Evolutionary conservation across 2,329 filamentous ascomycete genomes (phyloP).

Genomic region (Cryphonectria radicalis): DNA sequence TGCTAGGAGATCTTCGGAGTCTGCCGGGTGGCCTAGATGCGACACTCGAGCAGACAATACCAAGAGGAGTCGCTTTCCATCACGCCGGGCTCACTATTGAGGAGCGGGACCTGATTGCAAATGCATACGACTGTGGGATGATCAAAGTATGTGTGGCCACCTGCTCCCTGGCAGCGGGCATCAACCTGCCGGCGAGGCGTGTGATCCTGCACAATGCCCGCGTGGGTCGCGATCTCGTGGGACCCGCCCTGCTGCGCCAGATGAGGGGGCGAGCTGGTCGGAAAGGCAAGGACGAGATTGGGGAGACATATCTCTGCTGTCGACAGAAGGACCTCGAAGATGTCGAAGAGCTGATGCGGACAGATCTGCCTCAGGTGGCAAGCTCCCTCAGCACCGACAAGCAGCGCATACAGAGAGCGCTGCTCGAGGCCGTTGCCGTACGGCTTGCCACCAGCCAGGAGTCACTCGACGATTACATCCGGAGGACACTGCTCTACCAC

Average conservation of each 20-base stretch:
- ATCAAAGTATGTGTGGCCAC: slow-evolving; percentile 76
- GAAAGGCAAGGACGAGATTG: slow-evolving; percentile 77
- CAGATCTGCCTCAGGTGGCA: slow-evolving; percentile 70
- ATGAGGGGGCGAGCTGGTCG: slow-evolving; percentile 80
- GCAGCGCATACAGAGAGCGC: slow-evolving; percentile 69
- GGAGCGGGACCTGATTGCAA: slow-evolving; percentile 73
- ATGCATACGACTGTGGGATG: slow-evolving; percentile 70
- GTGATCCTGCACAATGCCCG: slow-evolving; percentile 76
- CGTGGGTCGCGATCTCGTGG: slow-evolving; percentile 78
- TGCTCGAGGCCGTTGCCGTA: slow-evolving; percentile 73
- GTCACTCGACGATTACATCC: slow-evolving; percentile 69
- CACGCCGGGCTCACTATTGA: slow-evolving; percentile 75
- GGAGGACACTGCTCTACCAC: slow-evolving; percentile 67
- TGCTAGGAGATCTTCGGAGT: slow-evolving; percentile 69
- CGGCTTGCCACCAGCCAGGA: slow-evolving; percentile 68
- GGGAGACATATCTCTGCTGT: slow-evolving; percentile 79
- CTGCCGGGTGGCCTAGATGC: slow-evolving; percentile 69
- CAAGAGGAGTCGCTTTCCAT: slow-evolving; percentile 74
- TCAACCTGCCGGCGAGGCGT: slow-evolving; percentile 73
- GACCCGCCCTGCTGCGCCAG: slow-evolving; percentile 77
- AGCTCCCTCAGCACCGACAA: slow-evolving; percentile 72
- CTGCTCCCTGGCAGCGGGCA: slow-evolving; percentile 81
- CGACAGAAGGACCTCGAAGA: slow-evolving; percentile 69
- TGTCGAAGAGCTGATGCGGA: slow-evolving; percentile 71
- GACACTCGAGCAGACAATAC: slow-evolving; percentile 65